phyloP scores from a whole-genome alignment of 495 filamentous ascomycete genomes.

The Rostrohypoxylon terebratum region DNA sequence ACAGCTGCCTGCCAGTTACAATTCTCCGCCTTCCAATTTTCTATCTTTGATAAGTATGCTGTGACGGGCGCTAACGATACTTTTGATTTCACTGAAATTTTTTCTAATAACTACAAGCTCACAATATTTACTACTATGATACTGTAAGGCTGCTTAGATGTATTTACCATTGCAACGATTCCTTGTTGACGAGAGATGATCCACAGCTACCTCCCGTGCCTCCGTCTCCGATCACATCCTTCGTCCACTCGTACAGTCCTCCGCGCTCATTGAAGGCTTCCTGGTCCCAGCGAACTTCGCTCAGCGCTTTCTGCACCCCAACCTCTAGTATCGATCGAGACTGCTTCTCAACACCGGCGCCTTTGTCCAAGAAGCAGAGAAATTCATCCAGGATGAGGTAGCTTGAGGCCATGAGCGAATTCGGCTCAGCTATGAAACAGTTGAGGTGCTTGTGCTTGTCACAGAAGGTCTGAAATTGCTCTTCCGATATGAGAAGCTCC shows the following conservation, averaged over 20 bases:
- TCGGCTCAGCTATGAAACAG: constrained; percentile 63
- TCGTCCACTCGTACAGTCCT: constrained; percentile 67
- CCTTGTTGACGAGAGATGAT: neutral
- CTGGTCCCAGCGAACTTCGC: constrained; percentile 64
- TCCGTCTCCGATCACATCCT: constrained; percentile 33
- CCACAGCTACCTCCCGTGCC: constrained; percentile 25
- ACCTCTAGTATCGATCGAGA: constrained; percentile 62
- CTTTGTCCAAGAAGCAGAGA: constrained; percentile 66
- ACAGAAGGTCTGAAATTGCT: constrained; percentile 63
- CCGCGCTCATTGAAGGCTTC: constrained; percentile 60
- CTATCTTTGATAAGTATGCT: too few species aligned
- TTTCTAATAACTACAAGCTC: too few species aligned
- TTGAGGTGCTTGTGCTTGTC: constrained; percentile 56
- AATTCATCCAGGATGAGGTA: constrained; percentile 69
- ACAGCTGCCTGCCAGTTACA: too few species aligned
- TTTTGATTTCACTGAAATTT: too few species aligned
- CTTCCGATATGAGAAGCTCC: constrained; percentile 62
- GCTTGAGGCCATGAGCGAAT: constrained; percentile 63
- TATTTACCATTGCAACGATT: constrained; percentile 32
- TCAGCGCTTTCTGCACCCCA: constrained; percentile 63
- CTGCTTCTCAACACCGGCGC: constrained; percentile 53
- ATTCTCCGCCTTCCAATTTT: too few species aligned
- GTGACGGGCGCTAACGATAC: too few species aligned
- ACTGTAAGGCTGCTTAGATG: too few species aligned
- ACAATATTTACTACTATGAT: too few species aligned